Evolutionary conservation across 1,284 basidiomycete species (phyloP), one percentile per base, ranked within the genome.

Genomic region (Pseudozyma thailandica): DNA sequence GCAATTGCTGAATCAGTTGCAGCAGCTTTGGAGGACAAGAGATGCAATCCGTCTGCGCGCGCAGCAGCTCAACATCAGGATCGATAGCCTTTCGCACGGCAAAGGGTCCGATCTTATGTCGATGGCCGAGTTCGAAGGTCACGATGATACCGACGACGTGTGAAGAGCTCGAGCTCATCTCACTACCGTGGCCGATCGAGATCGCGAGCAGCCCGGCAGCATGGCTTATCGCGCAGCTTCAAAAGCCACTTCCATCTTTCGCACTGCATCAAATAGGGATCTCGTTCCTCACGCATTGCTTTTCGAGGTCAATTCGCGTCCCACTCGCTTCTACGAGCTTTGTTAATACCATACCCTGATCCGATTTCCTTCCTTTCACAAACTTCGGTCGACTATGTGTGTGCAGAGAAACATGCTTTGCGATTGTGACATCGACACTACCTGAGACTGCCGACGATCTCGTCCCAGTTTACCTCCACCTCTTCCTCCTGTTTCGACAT

Each of bases 21-120:
- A 64, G 25, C 68, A 71, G 49, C 56, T 71, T 6, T 71, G 68
- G 68, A 41, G 61, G 27, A 47, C 61, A 15, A 44, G 68, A 10
- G 61, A 64, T 28, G 52, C 54, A 2, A 21, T 71, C 16, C 52
- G 61, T 27, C 54, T 56, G 41, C 25, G 61, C 13, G 68, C 68
- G 1, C 59, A 47, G 20, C 56, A 65, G 49, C 57, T 71, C 46
- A 65, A 65, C 39, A 65, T 71, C 25, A 51, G 61, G 8, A 64
- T 71, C 44, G 68, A 71, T 30, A 64, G 61, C 38, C 42, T 71
- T 15, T 16, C 33, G 2, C 61, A 71, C 16, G 68, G 56, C 26
- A 60, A 61, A 44, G 57, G 50, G 10, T 51, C 57, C 18, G 56
- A 53, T 12, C 53, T 71, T 18, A 71, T 65, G 68, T 39, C 50